phyloP scores from a whole-genome alignment of 2,329 filamentous ascomycete genomes.

The Aspergillus sp. region DNA sequence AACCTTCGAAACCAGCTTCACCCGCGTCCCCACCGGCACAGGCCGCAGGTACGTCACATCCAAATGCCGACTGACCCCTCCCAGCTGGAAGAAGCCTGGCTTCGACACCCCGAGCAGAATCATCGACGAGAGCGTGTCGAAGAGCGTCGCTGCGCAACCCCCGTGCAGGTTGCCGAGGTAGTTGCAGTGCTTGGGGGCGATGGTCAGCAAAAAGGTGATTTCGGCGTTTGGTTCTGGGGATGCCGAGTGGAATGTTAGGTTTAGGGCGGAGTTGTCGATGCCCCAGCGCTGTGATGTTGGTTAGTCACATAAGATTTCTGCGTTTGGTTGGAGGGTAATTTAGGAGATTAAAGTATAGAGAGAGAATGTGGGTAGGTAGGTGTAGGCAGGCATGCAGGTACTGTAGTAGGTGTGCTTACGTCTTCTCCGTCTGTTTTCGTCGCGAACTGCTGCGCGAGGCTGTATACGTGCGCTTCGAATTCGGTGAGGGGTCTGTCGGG shows the following conservation, averaged over 20 bases:
- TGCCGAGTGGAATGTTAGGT: neutral
- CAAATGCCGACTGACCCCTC: constrained; percentile 66
- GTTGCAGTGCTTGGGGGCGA: constrained; percentile 90
- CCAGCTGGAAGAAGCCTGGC: constrained; percentile 60
- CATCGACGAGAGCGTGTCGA: constrained; percentile 65
- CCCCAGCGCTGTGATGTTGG: neutral
- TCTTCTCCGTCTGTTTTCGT: neutral
- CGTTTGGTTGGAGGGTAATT: neutral
- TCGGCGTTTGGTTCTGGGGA: constrained; percentile 29
- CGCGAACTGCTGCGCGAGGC: neutral
- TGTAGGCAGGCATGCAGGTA: too few relatives aligned
- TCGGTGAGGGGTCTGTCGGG: neutral
- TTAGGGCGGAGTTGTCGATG: neutral
- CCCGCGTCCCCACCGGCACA: constrained; percentile 51
- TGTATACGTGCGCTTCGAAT: constrained; percentile 1
- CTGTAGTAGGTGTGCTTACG: neutral
- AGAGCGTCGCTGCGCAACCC: constrained; percentile 69
- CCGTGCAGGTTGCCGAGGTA: constrained; percentile 87
- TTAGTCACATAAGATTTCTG: neutral
- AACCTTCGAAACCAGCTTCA: constrained; percentile 58
- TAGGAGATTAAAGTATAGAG: too few relatives aligned
- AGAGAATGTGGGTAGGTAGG: too few relatives aligned
- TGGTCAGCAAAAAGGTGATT: constrained; percentile 46
- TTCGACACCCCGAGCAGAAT: constrained; percentile 57
- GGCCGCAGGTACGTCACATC: constrained; percentile 68